Conservation (phyloP, 2,329 filamentous ascomycete genomes). For the Scedosporium dehoogii region DNA sequence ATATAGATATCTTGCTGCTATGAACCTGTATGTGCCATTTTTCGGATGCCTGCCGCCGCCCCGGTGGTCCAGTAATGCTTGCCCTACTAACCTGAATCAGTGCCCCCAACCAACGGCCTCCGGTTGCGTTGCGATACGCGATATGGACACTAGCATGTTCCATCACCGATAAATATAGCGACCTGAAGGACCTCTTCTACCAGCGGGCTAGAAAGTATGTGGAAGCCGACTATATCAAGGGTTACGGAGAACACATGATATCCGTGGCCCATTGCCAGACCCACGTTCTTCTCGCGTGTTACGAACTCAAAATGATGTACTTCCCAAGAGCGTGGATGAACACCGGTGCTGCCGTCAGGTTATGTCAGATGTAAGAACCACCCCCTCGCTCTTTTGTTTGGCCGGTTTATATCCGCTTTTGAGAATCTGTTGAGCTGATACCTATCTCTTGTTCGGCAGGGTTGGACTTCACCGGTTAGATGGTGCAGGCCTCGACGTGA, state of each 20-base stretch:
- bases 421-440: slow-evolving; percentile 7
- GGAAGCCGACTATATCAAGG: slow-evolving; percentile 82
- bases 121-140: slow-evolving; percentile 80
- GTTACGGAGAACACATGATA: slow-evolving; percentile 82
- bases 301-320: slow-evolving; percentile 97
- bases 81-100: slow-evolving; percentile 21
- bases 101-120: slow-evolving; percentile 74
- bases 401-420: neutral
- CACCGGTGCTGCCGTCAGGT: slow-evolving; percentile 67
- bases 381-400: neutral
- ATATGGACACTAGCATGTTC: slow-evolving; percentile 95
- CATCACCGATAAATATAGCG: slow-evolving; percentile 69
- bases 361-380: slow-evolving; percentile 65
- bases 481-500: slow-evolving; percentile 74
- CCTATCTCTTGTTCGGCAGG: slow-evolving; percentile 44
- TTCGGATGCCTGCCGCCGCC: no score
- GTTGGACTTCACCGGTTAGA: slow-evolving; percentile 85
- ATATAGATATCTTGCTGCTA: slow-evolving; percentile 74
- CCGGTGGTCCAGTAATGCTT: neutral
- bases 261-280: slow-evolving; percentile 79
- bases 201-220: slow-evolving; percentile 80
- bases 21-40: slow-evolving; percentile 56
- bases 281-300: slow-evolving; percentile 68
- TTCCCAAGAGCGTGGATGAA: slow-evolving; percentile 95
- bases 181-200: slow-evolving; percentile 82